phyloP scores from a whole-genome alignment of 345 rosid species.

The Arabidopsis arenosa region DNA sequence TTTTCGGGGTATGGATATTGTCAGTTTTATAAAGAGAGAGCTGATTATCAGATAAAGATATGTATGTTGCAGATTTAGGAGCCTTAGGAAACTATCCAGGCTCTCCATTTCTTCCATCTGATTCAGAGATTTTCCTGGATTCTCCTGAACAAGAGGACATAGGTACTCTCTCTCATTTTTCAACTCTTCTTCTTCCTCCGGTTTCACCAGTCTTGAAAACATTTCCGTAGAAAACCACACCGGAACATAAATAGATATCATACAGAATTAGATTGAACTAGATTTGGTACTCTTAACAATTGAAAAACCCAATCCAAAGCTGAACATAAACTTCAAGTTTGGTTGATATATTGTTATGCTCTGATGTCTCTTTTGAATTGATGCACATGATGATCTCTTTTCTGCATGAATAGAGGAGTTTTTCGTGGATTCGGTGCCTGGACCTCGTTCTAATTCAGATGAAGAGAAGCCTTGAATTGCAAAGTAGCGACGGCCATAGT shows the following conservation, averaged over 20 bases:
- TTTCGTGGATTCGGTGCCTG: slow-evolving; percentile 89
- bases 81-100: slow-evolving; percentile 90
- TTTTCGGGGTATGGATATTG: neutral
- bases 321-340: neutral
- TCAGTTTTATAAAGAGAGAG: neutral
- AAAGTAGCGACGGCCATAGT: slow-evolving; percentile 33
- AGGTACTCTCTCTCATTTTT: slow-evolving; percentile 52
- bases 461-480: slow-evolving; percentile 71
- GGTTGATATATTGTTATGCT: slow-evolving; percentile 4
- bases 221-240: neutral
- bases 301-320: neutral
- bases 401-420: slow-evolving; percentile 66
- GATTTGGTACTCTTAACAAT: neutral
- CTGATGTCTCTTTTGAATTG: neutral
- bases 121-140: slow-evolving; percentile 94
- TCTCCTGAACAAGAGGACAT: slow-evolving; percentile 91
- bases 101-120: slow-evolving; percentile 96
- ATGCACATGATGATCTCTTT: too few species aligned
- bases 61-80: slow-evolving; percentile 76
- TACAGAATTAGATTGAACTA: neutral
- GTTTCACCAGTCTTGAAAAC: slow-evolving; percentile 6
- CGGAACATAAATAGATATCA: neutral
- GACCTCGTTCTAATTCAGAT: slow-evolving; percentile 79
- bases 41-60: slow-evolving; percentile 38
- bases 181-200: slow-evolving; percentile 15